These are phyloP conservation scores for Pseudisothecium myosuroides DNA, from an alignment of 225 moss, liverwort and hornwort genomes.

Conservation along the genomic window DNA sequence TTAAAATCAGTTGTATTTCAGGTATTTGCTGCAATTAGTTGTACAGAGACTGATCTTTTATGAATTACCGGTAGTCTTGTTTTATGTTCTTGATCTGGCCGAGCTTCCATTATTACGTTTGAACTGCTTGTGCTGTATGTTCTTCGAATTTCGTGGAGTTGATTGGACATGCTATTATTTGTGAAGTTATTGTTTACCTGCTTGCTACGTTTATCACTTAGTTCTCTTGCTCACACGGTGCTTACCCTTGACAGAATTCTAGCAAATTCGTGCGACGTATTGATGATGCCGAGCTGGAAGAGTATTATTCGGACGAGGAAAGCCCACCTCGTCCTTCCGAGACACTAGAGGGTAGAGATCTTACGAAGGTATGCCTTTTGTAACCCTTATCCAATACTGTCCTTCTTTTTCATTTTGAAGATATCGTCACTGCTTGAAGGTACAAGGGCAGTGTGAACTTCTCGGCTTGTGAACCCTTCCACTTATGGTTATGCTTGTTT, in stretches of 20 bases:
- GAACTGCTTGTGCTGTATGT: background rate
- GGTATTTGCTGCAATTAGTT: slow-evolving; percentile 16
- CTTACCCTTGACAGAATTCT: slow-evolving; percentile 40
- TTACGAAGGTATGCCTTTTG: background rate
- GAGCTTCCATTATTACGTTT: background rate
- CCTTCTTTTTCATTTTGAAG: background rate
- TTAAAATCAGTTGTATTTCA: slow-evolving; percentile 73
- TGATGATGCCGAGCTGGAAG: slow-evolving; percentile 58
- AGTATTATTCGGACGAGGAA: slow-evolving; percentile 22
- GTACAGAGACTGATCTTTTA: background rate
- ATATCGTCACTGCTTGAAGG: background rate
- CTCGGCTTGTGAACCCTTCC: background rate
- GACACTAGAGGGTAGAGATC: background rate
- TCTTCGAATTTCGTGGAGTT: background rate
- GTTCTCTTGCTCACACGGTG: background rate
- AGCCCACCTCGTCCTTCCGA: slow-evolving; percentile 9
- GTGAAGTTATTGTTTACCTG: background rate
- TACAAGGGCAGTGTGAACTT: background rate
- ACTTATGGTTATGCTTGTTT: background rate
- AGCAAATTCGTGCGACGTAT: slow-evolving; percentile 53
- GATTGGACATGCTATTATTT: background rate
- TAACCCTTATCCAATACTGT: background rate
- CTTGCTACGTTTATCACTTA: background rate
- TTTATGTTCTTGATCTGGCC: background rate
- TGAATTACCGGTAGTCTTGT: background rate